Evolutionary conservation across 495 filamentous ascomycete species (phyloP).

Genomic region (Hypomontagnella monticulosa): DNA sequence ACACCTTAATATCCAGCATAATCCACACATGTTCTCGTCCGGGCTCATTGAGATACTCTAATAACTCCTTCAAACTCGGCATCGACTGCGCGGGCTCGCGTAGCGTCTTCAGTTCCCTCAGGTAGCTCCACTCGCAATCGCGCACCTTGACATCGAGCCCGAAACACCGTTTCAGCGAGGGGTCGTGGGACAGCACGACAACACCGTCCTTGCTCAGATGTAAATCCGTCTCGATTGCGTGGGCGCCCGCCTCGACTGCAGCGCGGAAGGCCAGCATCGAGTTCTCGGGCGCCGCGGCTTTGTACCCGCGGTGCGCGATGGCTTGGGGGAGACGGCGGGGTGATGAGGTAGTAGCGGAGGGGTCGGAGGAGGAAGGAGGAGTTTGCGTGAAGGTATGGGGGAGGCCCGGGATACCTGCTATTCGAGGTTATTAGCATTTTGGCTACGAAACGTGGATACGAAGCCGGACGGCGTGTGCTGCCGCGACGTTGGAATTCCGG

Average conservation of each 20-base stretch:
- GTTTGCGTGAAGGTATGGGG: not conserved
- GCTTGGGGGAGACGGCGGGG: conserved; percentile 68
- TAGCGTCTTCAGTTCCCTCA: conserved; percentile 73
- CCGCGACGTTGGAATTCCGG: no score
- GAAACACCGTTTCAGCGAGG: conserved; percentile 79
- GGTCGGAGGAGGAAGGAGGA: not conserved
- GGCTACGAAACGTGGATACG: not conserved
- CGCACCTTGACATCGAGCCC: conserved; percentile 73
- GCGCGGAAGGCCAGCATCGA: conserved; percentile 78
- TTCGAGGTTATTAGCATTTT: not conserved
- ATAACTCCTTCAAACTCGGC: conserved; percentile 77
- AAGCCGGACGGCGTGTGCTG: no score
- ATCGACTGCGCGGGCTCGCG: conserved; percentile 74
- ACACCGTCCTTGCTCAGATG: conserved; percentile 85
- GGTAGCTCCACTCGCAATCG: conserved; percentile 78
- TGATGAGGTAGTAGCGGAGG: conserved; percentile 2
- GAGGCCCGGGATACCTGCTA: conserved; percentile 31
- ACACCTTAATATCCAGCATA: conserved; percentile 88
- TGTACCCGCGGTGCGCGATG: conserved; percentile 90
- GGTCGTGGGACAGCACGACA: conserved; percentile 81
- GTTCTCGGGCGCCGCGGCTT: conserved; percentile 83
- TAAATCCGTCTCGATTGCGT: conserved; percentile 89
- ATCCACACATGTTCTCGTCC: conserved; percentile 75
- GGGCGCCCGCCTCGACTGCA: conserved; percentile 75
- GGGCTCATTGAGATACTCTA: conserved; percentile 72